Evolutionary conservation across 805 yeast species (phyloP), one percentile per base, ranked within the genome.

Genomic region (Huiozyma sinensis): DNA sequence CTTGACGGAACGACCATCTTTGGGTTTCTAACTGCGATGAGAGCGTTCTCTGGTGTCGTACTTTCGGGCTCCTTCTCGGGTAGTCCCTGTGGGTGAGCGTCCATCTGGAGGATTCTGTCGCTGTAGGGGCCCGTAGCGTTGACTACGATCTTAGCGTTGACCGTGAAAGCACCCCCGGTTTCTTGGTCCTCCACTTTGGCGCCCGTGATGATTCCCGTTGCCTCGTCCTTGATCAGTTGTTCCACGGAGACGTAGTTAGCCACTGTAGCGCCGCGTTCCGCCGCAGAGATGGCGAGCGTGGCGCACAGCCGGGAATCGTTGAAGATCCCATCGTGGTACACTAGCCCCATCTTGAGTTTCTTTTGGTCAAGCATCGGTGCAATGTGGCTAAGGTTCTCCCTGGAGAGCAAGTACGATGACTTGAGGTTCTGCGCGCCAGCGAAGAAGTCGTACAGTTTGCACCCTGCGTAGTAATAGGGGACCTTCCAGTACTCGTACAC

Each of bases 101-200:
- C 96, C 90, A 89, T 83, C 58, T 86, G 86, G 59, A 94, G 75
- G 47, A 89, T 69, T 38, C 72, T 70, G 65, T 89, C 97, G 49
- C 90, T 78, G 65, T 80, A 84, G 42, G 97, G 97, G 44, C 97
- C 97, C 38, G 97, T 89, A 33, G 97, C 96, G 60, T 88, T 89
- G 38, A 89, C 82, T 30, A 87, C 80, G 38, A 81, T 73, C 50
- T 81, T 85, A 36, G 95, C 81, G 49, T 69, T 71, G 51, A 88
- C 77, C 33, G 67, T 64, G 56, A 73, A 76, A 49, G 70, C 71
- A 53, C 78, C 71, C 46, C 82, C 83, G 40, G 87, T 76, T 63
- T 81, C 85, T 47, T 67, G 68, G 64, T 89, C 95, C 44, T 64
- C 65, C 12, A 88, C 95, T 48, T 75, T 65, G 41, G 86, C 95